These are phyloP conservation scores for Nephelium lappaceum DNA, from an alignment of 345 rosid species.

Conservation along the genomic window DNA sequence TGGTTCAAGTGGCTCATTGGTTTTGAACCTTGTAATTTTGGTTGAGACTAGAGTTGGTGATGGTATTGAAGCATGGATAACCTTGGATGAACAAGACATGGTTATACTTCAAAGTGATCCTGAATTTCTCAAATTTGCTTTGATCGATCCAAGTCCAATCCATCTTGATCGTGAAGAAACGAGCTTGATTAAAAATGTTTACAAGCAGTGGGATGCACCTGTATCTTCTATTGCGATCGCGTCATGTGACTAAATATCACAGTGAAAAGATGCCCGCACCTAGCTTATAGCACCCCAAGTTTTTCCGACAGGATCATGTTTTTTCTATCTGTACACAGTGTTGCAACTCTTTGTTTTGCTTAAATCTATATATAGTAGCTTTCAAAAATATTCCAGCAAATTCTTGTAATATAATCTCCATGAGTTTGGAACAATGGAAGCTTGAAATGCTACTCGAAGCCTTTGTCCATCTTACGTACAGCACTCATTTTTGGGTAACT, in stretches of 20 bases:
- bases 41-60: constrained; percentile 36
- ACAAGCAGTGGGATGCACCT: no score
- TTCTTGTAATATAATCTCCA: neutral
- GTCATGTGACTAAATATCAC: no score
- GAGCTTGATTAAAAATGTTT: neutral
- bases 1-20: constrained; percentile 19
- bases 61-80: constrained; percentile 58
- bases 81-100: constrained; percentile 48
- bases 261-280: no score
- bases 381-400: no score
- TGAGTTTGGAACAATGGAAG: neutral
- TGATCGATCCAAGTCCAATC: constrained; percentile 39
- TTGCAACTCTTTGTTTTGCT: neutral
- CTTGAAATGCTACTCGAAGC: no score
- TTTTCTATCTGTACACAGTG: no score
- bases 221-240: no score
- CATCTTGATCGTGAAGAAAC: neutral
- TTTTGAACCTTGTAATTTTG: constrained; percentile 43
- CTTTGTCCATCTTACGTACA: no score
- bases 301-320: no score
- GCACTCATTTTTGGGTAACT: no score
- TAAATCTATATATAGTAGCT: neutral
- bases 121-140: constrained; percentile 31
- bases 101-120: constrained; percentile 25
- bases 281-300: no score